Conservation (phyloP, 2,329 filamentous ascomycete species). For the Pyrenophora graminea region DNA sequence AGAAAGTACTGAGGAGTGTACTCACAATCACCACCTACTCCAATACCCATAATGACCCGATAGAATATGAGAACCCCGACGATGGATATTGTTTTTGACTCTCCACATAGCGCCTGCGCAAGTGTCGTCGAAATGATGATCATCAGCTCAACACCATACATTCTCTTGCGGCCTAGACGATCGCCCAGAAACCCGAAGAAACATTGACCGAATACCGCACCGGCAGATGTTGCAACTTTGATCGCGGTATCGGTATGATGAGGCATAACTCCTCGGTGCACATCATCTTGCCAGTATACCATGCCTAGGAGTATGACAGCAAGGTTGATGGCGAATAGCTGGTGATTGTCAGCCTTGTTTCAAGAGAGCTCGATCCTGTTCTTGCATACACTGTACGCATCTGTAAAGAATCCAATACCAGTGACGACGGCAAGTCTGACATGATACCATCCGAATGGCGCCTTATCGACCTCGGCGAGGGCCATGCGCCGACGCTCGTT, state of each 20-base stretch:
- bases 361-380: not conserved
- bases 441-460: conserved; percentile 64
- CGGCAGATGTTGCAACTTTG: conserved; percentile 82
- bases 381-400: conserved; percentile 63
- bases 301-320: conserved; percentile 71
- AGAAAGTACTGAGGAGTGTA: conserved; percentile 39
- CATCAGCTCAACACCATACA: conserved; percentile 68
- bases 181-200: conserved; percentile 73
- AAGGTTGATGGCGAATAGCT: conserved; percentile 62
- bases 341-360: conserved; percentile 8
- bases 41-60: conserved; percentile 48
- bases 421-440: conserved; percentile 76
- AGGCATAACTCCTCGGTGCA: conserved; percentile 59
- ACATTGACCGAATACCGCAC: conserved; percentile 81
- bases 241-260: conserved; percentile 74
- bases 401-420: conserved; percentile 87
- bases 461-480: conserved; percentile 44
- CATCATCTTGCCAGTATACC: conserved; percentile 67
- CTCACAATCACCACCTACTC: conserved; percentile 37
- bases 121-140: conserved; percentile 48
- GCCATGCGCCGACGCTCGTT: conserved; percentile 45
- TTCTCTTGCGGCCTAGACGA: conserved; percentile 75
- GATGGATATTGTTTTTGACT: conserved; percentile 41
- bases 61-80: conserved; percentile 49
- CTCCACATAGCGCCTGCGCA: conserved; percentile 44